Evolutionary conservation across 2,329 filamentous ascomycete genomes (phyloP).

Genomic region (Cadophora luteo-olivacea): DNA sequence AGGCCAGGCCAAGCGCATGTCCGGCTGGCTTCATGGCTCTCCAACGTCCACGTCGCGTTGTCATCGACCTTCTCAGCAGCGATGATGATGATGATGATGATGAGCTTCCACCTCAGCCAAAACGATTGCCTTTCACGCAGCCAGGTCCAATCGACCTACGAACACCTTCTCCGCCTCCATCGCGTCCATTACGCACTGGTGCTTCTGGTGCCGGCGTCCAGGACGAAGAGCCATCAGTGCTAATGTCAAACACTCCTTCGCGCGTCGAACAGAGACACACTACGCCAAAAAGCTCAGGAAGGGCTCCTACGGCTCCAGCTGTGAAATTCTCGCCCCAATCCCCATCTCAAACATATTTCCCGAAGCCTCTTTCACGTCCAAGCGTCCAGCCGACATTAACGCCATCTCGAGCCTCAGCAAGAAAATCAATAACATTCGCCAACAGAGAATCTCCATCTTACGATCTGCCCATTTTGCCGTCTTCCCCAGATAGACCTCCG

Average conservation of each 20-base stretch:
- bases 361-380: background rate
- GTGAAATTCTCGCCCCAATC: background rate
- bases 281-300: background rate
- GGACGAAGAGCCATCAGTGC: background rate
- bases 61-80: constrained; percentile 8
- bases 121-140: background rate
- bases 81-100: constrained; percentile 12
- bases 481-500: background rate
- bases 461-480: background rate
- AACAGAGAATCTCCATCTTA: background rate
- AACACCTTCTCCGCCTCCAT: constrained; percentile 2
- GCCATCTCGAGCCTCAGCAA: background rate
- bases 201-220: background rate
- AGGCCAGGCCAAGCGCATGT: background rate
- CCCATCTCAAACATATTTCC: background rate
- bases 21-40: background rate
- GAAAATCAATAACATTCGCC: background rate
- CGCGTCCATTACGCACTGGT: background rate
- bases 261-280: background rate
- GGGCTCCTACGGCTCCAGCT: background rate
- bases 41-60: background rate
- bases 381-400: background rate
- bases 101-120: background rate
- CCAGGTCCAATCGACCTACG: background rate
- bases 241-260: background rate